These are phyloP conservation scores for Triticum monococcum DNA, from an alignment of 176 grass and related monocot species.

Conservation along the genomic window DNA sequence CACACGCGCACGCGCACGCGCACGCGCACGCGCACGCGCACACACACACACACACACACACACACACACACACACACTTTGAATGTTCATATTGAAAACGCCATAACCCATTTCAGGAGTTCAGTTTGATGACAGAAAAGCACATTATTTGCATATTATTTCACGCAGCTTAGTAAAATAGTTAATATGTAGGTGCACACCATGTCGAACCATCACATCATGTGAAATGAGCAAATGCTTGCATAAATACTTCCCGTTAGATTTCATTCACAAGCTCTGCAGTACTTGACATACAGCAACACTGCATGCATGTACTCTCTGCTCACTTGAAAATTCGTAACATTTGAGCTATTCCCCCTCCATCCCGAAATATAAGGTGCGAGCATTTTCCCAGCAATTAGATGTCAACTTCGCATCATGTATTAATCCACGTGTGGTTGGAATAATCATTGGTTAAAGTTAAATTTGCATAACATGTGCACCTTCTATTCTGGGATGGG, in stretches of 20 bases:
- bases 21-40: too few species aligned
- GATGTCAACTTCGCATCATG: not conserved
- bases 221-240: slow-evolving; percentile 7
- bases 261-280: not conserved
- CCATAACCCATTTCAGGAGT: not conserved
- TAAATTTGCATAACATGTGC: not conserved
- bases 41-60: too few species aligned
- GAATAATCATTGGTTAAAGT: not conserved
- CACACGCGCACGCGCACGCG: too few species aligned
- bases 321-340: not conserved
- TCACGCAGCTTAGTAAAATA: not conserved
- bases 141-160: not conserved
- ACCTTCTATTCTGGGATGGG: not conserved
- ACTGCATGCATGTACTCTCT: not conserved
- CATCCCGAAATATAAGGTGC: not conserved
- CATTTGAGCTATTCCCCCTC: not conserved
- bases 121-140: not conserved
- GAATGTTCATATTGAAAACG: slow-evolving; percentile 2
- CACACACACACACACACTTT: not conserved
- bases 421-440: not conserved
- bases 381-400: not conserved
- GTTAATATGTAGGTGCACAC: not conserved
- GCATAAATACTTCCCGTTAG: not conserved
- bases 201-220: slow-evolving; percentile 5
- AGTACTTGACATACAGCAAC: slow-evolving; percentile 17